phyloP scores from a whole-genome alignment of 2,329 filamentous ascomycete species.

The Rutstroemia sydowiana region DNA sequence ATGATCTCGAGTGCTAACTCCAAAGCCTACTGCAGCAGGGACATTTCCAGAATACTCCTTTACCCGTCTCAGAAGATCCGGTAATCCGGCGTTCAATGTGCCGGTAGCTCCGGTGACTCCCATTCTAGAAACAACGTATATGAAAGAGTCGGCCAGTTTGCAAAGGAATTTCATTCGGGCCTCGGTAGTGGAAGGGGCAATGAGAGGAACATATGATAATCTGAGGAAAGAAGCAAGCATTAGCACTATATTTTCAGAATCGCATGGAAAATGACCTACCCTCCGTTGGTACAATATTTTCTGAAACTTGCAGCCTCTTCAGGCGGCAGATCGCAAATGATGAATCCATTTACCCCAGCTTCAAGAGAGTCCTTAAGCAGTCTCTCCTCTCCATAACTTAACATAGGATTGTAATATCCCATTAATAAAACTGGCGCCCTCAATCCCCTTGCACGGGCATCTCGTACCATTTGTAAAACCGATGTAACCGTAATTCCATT shows the following conservation, averaged over 20 bases:
- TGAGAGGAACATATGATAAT: conserved; percentile 93
- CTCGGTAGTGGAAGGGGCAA: conserved; percentile 89
- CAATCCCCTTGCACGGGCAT: conserved; percentile 70
- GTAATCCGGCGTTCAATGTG: conserved; percentile 71
- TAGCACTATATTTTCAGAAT: too few relatives aligned
- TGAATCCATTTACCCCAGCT: conserved; percentile 90
- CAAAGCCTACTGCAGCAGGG: conserved; percentile 89
- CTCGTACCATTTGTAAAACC: conserved; percentile 75
- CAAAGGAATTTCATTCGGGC: conserved; percentile 91
- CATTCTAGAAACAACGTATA: conserved; percentile 97
- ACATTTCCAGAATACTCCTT: conserved; percentile 88
- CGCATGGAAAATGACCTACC: conserved; percentile 53
- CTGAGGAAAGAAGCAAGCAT: conserved; percentile 36
- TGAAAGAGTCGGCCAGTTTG: conserved; percentile 95
- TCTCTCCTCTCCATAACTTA: conserved; percentile 88
- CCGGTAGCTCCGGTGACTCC: conserved; percentile 86
- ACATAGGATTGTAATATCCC: conserved; percentile 97
- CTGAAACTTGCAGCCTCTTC: conserved; percentile 94
- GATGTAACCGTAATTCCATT: conserved; percentile 81
- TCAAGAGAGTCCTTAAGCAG: conserved; percentile 78
- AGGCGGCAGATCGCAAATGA: conserved; percentile 89
- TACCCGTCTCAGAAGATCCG: conserved; percentile 74
- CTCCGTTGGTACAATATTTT: conserved; percentile 70
- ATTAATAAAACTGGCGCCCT: conserved; percentile 83
- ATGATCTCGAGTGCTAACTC: conserved; percentile 91